A percentile compares a stretch with the other conserved stretches of the same genome.
Conservation (phyloP, 2,329 filamentous ascomycete species). For the Lachnellula suecica region DNA sequence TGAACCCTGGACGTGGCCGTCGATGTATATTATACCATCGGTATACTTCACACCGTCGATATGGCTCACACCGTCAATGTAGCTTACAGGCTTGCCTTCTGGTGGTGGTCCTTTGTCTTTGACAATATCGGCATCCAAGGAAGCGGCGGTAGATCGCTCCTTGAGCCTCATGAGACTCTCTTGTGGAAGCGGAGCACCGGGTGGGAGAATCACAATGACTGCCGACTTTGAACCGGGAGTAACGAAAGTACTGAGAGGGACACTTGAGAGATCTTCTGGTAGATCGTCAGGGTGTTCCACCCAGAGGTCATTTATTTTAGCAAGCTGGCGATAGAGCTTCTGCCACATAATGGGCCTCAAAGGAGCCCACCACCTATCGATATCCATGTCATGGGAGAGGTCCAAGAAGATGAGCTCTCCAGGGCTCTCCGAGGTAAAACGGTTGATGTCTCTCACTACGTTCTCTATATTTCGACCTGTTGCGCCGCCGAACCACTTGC, state of each 20-base stretch:
- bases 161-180: not conserved
- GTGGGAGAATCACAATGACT: constrained; percentile 19
- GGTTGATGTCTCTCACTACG: constrained; percentile 23
- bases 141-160: not conserved
- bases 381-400: constrained; percentile 20
- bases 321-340: constrained; percentile 11
- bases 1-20: too few relatives aligned
- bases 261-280: constrained; percentile 16
- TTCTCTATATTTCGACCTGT: constrained; percentile 14
- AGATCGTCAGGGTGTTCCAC: not conserved
- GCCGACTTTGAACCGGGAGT: constrained; percentile 19
- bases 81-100: too few relatives aligned
- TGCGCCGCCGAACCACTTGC: constrained; percentile 4
- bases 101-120: too few relatives aligned
- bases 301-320: constrained; percentile 21
- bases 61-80: too few relatives aligned
- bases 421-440: constrained; percentile 20
- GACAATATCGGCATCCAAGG: too few relatives aligned
- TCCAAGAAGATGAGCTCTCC: constrained; percentile 27
- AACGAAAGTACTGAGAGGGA: constrained; percentile 21
- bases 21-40: too few relatives aligned
- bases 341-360: constrained; percentile 11
- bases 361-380: constrained; percentile 3
- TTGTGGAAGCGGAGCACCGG: constrained; percentile 7
- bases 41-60: too few relatives aligned